A percentile compares a stretch with the other conserved stretches of the same genome.
Evolutionary conservation across 768 basidiomycete genomes (phyloP).

Genomic region (Cystobasidium tubakii): DNA sequence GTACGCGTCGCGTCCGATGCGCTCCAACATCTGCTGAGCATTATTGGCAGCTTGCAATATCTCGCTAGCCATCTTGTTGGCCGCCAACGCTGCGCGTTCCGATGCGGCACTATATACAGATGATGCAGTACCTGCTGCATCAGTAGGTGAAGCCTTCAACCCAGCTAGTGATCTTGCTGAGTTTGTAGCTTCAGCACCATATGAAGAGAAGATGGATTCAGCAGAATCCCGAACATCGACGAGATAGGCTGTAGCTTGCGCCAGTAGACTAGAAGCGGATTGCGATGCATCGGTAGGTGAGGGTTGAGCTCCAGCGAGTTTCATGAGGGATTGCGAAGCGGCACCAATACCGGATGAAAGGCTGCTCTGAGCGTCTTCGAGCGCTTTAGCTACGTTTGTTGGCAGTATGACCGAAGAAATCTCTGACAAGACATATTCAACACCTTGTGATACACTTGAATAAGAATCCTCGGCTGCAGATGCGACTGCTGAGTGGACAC

Average conservation of each 20-base stretch:
- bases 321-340: conserved; percentile 20
- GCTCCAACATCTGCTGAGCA: conserved; percentile 4
- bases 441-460: neutral
- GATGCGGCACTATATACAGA: conserved; percentile 3
- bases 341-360: conserved; percentile 9
- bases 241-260: conserved; percentile 24
- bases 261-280: conserved; percentile 7
- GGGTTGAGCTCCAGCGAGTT: conserved; percentile 27
- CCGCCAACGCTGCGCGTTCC: neutral
- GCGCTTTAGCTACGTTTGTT: conserved; percentile 25
- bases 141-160: neutral
- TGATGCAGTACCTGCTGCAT: conserved; percentile 9
- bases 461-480: neutral
- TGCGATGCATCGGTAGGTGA: conserved; percentile 24
- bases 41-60: conserved; percentile 23
- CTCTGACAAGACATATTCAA: conserved; percentile 1
- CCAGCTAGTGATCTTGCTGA: conserved; percentile 25
- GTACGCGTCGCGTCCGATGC: conserved; percentile 11
- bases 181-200: conserved; percentile 15
- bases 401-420: conserved; percentile 20
- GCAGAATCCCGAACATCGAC: conserved; percentile 17
- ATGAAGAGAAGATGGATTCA: conserved; percentile 8
- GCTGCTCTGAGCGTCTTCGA: conserved; percentile 15
- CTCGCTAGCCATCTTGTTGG: conserved; percentile 14
- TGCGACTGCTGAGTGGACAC: neutral